Evolutionary conservation across 306 rosid genomes (phyloP).

Genomic region (Mucuna pruriens): DNA sequence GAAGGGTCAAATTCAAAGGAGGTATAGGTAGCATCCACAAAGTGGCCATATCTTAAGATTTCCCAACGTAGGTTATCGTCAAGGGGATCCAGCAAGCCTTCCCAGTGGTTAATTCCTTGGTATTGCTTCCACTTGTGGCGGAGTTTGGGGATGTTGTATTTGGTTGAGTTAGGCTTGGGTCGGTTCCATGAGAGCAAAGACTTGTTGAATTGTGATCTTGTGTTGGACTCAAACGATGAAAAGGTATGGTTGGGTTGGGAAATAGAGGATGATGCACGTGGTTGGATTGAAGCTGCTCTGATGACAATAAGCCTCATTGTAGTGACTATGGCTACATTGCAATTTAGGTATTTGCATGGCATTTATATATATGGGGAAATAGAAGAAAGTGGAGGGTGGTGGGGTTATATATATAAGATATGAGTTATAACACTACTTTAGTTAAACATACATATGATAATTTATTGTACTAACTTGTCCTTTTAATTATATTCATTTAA

Average conservation of each 20-base stretch:
- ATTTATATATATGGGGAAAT: not conserved
- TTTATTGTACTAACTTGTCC: no score
- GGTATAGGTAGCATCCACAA: conserved; percentile 61
- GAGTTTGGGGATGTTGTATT: conserved; percentile 25
- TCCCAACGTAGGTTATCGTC: conserved; percentile 76
- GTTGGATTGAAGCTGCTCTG: not conserved
- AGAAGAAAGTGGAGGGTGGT: conserved; percentile 19
- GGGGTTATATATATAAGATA: not conserved
- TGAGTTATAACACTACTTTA: no score
- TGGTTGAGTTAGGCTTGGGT: not conserved
- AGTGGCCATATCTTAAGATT: conserved; percentile 71
- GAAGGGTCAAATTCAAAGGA: conserved; percentile 42
- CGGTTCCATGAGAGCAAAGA: conserved; percentile 29
- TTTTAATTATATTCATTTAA: no score
- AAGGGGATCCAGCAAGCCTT: conserved; percentile 75
- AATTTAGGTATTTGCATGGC: conserved; percentile 1
- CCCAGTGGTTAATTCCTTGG: conserved; percentile 68
- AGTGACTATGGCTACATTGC: not conserved
- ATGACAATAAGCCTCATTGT: conserved; percentile 25
- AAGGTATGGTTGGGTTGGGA: not conserved
- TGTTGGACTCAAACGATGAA: not conserved
- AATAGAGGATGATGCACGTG: conserved; percentile 12
- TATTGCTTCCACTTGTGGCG: conserved; percentile 68
- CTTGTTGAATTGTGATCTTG: conserved; percentile 15
- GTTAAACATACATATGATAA: no score